Conservation (phyloP, 306 rosid species). For the Begonia fuchsioides region DNA sequence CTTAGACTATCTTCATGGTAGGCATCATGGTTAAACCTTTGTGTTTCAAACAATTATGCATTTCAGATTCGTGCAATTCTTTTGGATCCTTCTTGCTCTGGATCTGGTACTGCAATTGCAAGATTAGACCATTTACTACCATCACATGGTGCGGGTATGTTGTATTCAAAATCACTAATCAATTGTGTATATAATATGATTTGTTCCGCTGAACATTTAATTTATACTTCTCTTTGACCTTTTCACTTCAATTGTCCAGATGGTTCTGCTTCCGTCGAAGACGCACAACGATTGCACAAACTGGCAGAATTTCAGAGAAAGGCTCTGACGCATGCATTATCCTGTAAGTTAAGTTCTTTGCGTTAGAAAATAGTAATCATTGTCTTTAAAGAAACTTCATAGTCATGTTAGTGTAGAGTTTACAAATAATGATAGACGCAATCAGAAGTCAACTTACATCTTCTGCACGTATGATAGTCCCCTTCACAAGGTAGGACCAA, state of each 20-base stretch:
- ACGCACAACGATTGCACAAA: constrained; percentile 57
- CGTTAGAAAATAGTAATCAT: no score
- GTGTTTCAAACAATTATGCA: not conserved
- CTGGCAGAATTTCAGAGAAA: constrained; percentile 78
- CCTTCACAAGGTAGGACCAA: no score
- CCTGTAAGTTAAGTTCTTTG: constrained; percentile 29
- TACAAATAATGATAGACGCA: no score
- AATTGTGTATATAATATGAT: not conserved
- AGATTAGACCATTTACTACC: constrained; percentile 87
- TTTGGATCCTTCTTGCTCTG: constrained; percentile 89
- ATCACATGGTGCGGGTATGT: constrained; percentile 51
- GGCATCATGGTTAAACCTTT: not conserved
- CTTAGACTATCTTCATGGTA: no score
- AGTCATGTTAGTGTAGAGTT: no score
- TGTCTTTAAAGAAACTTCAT: no score
- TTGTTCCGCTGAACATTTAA: not conserved
- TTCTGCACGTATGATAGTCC: no score
- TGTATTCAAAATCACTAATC: not conserved
- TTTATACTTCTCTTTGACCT: not conserved
- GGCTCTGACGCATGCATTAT: constrained; percentile 71
- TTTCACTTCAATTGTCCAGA: constrained; percentile 15
- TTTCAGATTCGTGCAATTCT: constrained; percentile 66
- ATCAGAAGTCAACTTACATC: no score
- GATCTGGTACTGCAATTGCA: constrained; percentile 72
- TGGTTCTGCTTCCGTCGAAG: constrained; percentile 11